Conservation (phyloP, 1,284 basidiomycete species). For the Mycosarcoma maydis region DNA sequence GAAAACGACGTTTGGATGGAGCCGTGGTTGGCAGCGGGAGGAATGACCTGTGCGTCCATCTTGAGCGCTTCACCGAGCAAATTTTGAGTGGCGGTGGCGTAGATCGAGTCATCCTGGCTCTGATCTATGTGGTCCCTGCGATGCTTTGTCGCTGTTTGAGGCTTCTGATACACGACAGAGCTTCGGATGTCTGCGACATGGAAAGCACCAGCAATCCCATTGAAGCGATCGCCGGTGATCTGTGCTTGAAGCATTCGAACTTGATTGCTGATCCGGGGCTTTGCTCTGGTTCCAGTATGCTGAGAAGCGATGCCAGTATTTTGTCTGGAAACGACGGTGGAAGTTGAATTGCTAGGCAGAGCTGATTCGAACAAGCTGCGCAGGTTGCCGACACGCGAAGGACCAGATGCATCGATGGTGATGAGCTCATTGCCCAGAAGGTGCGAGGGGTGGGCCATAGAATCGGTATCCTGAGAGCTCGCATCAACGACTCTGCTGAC, state of each 20-base stretch:
- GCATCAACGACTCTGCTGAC: constrained; percentile 31
- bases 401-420: constrained; percentile 29
- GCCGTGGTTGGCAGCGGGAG: constrained; percentile 5
- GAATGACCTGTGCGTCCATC: constrained; percentile 42
- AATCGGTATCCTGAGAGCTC: constrained; percentile 11
- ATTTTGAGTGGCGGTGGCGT: constrained; percentile 24
- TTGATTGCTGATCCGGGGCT: constrained; percentile 40
- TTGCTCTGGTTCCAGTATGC: constrained; percentile 15
- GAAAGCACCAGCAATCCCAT: constrained; percentile 27
- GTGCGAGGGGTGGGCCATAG: constrained; percentile 15
- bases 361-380: constrained; percentile 41
- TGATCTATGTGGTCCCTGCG: constrained; percentile 9
- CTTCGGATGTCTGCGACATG: constrained; percentile 22
- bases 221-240: constrained; percentile 47
- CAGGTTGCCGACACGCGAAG: constrained; percentile 38
- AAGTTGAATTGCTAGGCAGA: constrained; percentile 1
- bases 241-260: constrained; percentile 49
- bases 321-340: constrained; percentile 19
- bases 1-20: constrained; percentile 11
- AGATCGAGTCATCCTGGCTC: constrained; percentile 17
- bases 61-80: constrained; percentile 41
- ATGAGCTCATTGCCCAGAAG: constrained; percentile 38
- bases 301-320: constrained; percentile 16
- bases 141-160: neutral
- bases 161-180: constrained; percentile 10